Evolutionary conservation across 257 asterid species (phyloP).

Genomic region (Solanum pinnatisectum): DNA sequence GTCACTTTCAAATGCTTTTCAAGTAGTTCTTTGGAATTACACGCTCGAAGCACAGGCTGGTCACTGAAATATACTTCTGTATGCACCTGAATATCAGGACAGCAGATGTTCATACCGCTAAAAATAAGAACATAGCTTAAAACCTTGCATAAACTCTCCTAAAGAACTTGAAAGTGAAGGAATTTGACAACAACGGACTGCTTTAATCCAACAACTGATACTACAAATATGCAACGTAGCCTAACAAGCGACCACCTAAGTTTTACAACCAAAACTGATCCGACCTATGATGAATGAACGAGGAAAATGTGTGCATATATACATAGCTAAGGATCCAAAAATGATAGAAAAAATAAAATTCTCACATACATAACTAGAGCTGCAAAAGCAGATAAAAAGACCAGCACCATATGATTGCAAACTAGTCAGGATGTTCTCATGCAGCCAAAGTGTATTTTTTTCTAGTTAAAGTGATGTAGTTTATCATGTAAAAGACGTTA

Average conservation of each 20-base stretch:
- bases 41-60: conserved; percentile 70
- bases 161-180: background rate
- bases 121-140: background rate
- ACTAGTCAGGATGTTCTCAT: background rate
- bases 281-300: background rate
- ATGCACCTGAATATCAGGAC: conserved; percentile 48
- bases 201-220: background rate
- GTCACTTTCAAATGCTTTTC: conserved; percentile 73
- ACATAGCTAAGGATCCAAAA: background rate
- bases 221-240: background rate
- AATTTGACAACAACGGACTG: background rate
- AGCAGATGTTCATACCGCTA: background rate
- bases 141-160: background rate
- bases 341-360: background rate
- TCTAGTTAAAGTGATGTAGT: background rate
- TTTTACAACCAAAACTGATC: background rate
- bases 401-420: background rate
- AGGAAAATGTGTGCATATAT: background rate
- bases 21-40: conserved; percentile 77
- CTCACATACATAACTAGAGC: background rate
- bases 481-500: background rate
- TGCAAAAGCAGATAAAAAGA: background rate
- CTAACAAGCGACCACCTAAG: background rate
- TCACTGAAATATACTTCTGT: conserved; percentile 91
- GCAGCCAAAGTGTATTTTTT: background rate